A percentile compares a stretch with the other conserved stretches of the same genome.
phyloP scores from a whole-genome alignment of 306 rosid genomes.

The Casuarina cunninghamiana region DNA sequence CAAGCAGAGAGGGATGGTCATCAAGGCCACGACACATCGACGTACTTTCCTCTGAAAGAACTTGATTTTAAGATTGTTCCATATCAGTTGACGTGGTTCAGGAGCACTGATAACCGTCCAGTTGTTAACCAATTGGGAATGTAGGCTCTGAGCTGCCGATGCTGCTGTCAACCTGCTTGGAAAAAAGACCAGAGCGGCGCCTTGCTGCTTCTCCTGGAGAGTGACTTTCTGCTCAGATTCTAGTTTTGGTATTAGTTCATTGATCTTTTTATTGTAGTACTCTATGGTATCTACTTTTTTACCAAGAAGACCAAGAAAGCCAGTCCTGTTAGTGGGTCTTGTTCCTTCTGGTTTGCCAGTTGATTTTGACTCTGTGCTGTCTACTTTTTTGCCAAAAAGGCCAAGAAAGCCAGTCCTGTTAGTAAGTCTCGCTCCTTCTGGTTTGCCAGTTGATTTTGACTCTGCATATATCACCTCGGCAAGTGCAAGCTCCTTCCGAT shows the following conservation, averaged over 20 bases:
- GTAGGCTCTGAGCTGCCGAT: constrained; percentile 87
- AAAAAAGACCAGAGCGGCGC: constrained; percentile 78
- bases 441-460: neutral
- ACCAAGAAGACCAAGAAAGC: constrained; percentile 78
- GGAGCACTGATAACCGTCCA: constrained; percentile 79
- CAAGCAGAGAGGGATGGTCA: too few relatives aligned
- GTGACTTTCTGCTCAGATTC: constrained; percentile 42
- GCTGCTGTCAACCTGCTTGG: constrained; percentile 67
- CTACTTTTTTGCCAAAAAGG: too few relatives aligned
- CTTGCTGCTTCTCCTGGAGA: constrained; percentile 78
- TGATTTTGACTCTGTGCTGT: constrained; percentile 35
- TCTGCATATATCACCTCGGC: neutral
- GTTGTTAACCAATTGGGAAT: constrained; percentile 63
- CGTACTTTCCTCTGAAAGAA: too few relatives aligned
- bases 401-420: too few relatives aligned
- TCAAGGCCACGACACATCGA: too few relatives aligned
- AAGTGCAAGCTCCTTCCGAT: too few relatives aligned
- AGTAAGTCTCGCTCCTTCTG: too few relatives aligned
- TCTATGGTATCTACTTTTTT: constrained; percentile 79
- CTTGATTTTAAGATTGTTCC: too few relatives aligned
- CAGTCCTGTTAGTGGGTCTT: constrained; percentile 74
- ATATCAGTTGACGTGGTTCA: constrained; percentile 58
- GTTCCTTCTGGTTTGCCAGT: neutral
- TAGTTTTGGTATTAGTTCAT: constrained; percentile 37
- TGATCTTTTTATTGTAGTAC: constrained; percentile 59